Base-by-base conservation (phyloP, 495 filamentous ascomycete genomes). In the Aspergillus conjunctus region DNA sequence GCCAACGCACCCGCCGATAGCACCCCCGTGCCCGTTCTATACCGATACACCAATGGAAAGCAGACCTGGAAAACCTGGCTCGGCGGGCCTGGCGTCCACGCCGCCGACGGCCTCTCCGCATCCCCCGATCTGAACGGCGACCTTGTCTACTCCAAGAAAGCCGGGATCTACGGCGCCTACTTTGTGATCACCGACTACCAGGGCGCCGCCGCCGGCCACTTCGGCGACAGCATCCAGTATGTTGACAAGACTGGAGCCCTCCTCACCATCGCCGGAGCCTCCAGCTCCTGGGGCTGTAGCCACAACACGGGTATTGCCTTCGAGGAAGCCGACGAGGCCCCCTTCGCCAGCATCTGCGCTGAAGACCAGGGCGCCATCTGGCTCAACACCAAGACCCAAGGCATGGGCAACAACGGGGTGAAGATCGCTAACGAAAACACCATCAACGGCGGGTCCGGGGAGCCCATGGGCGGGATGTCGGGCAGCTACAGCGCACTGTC, bases 251-350 rank as follows among this genome's bases (percentile, higher is more conserved):
- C 67, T 22, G 81, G 82, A 34, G 68, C 63, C 1, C 62, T 85
- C 15, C 54, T 74, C 45, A 71, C 63, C 10, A 81, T 83, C 44
- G 22, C 59, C 7, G 79, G 77, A 4, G 79, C 81, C 5, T 71
- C 74, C 8, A 81, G 79, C 65, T 62, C 73, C 20, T 84, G 80
- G 77, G 81, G 81, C n/a, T 85, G 81, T 67, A 80, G 76, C 56
- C 80, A 85, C 70, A 85, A 85, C 65, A 84, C 82, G 1, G 82
- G 82, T 43, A 85, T 85, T 53, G 81, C 80, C 2, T 77, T 84
- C 54, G 82, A 83, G 59, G 78, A 75, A 32, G 79, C 81, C 10
- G 77, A 79, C 45, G 72, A 70, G 1, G 65, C 79, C 17, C 82
- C 81, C 0, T 81, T 77, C 56, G 80, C 79, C 37, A 79, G 78